Evolutionary conservation across 495 filamentous ascomycete species (phyloP).

Genomic region (Tuber calosporum): DNA sequence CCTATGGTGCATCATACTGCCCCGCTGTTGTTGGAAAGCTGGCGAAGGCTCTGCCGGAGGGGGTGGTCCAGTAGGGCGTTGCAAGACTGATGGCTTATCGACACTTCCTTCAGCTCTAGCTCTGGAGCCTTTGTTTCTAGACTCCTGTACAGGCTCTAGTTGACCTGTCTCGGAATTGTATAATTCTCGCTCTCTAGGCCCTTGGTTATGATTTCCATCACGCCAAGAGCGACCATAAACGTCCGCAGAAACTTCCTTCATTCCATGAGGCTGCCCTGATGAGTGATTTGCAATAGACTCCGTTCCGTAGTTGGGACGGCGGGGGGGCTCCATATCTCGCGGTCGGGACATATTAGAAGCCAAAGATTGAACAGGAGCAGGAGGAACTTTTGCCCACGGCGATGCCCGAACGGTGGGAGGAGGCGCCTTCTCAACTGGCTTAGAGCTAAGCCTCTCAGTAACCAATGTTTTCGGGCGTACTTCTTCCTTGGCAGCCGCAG

Average conservation of each 20-base stretch:
- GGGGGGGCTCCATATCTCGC: conserved; percentile 14
- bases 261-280: conserved; percentile 46
- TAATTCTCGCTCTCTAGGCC: conserved; percentile 59
- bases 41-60: conserved; percentile 84
- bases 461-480: conserved; percentile 36
- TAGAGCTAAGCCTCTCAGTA: conserved; percentile 34
- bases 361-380: conserved; percentile 5
- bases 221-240: conserved; percentile 86
- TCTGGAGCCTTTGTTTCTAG: conserved; percentile 59
- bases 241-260: conserved; percentile 86
- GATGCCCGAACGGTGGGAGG: conserved; percentile 23
- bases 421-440: conserved; percentile 19
- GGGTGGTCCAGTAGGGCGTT: conserved; percentile 53
- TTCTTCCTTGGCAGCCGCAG: conserved; percentile 22
- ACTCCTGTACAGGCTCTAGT: conserved; percentile 74
- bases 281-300: conserved; percentile 45
- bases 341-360: conserved; percentile 1
- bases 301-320: conserved; percentile 23
- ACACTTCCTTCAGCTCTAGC: conserved; percentile 59
- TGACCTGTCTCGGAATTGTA: conserved; percentile 92
- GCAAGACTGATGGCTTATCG: conserved; percentile 71
- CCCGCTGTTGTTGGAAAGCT: conserved; percentile 77
- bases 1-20: conserved; percentile 49
- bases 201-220: conserved; percentile 54
- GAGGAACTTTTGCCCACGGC: conserved; percentile 38